Conservation (phyloP, 2,329 filamentous ascomycete genomes). For the Chalaropsis thielavioides region DNA sequence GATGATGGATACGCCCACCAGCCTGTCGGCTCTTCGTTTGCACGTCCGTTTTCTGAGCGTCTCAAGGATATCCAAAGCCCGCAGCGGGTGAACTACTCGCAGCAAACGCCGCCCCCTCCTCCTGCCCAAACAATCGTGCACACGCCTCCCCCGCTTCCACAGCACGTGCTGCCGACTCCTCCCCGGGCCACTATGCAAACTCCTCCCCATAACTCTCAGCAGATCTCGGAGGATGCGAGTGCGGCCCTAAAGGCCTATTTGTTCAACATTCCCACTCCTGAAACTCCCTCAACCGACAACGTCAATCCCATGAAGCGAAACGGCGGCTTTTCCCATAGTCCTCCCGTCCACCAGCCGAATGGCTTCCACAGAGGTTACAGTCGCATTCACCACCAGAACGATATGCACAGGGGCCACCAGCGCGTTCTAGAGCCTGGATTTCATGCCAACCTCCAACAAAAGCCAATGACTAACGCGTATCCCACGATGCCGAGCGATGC, state of each 20-base stretch:
- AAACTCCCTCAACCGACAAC: constrained; percentile 2
- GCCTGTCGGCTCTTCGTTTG: constrained; percentile 11
- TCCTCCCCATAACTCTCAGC: constrained; percentile 1
- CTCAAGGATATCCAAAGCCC: constrained; percentile 11
- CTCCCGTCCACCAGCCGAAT: not conserved
- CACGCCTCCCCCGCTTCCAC: constrained; percentile 9
- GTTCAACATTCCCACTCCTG: constrained; percentile 26
- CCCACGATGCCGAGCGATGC: not conserved
- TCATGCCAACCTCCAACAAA: not conserved
- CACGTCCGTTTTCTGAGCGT: constrained; percentile 11
- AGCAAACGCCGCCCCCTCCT: not conserved
- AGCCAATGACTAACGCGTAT: constrained; percentile 1
- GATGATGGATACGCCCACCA: constrained; percentile 10
- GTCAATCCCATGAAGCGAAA: constrained; percentile 7
- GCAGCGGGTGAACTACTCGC: not conserved
- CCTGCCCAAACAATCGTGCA: not conserved
- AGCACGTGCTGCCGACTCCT: constrained; percentile 10
- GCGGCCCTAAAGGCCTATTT: constrained; percentile 45
- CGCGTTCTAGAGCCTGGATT: constrained; percentile 12
- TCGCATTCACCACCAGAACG: not conserved
- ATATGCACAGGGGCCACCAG: not conserved
- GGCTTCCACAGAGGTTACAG: constrained; percentile 4
- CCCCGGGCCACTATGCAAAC: constrained; percentile 9
- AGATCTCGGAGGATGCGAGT: constrained; percentile 24
- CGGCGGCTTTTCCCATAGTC: not conserved